A percentile compares a stretch with the other conserved stretches of the same genome.
Evolutionary conservation across 2,329 filamentous ascomycete genomes (phyloP).

Genomic region (Ophiostoma himal-ulmi): DNA sequence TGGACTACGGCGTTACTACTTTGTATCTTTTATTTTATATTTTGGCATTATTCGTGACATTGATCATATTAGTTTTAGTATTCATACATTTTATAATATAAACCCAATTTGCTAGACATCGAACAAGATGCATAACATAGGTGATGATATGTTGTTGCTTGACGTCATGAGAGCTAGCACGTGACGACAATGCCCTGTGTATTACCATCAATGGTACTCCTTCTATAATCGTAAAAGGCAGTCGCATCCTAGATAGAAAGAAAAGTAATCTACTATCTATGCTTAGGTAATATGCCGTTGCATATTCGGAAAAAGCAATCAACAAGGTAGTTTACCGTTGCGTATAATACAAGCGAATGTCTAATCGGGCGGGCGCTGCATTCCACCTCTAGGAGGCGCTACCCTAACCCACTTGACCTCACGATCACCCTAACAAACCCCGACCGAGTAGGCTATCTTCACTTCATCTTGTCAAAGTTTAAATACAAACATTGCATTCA

Average conservation of each 20-base stretch:
- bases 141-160: not conserved
- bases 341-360: not conserved
- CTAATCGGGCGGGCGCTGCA: not conserved
- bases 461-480: not conserved
- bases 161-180: not conserved
- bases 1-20: not conserved
- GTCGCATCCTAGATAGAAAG: not conserved
- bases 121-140: not conserved
- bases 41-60: not conserved
- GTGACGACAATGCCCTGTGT: not conserved
- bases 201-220: too few species aligned
- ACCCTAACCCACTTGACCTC: too few species aligned
- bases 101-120: not conserved
- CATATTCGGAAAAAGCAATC: not conserved
- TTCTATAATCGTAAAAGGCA: not conserved
- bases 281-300: not conserved
- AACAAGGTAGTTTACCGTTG: not conserved
- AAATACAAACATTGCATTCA: not conserved
- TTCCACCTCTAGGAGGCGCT: not conserved
- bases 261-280: not conserved
- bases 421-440: not conserved
- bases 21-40: conserved; percentile 5
- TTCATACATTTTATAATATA: not conserved
- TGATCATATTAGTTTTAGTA: not conserved
- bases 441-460: not conserved